Evolutionary conservation across 2,329 filamentous ascomycete species (phyloP).

Genomic region (Fusarium neocosmosporiellum): DNA sequence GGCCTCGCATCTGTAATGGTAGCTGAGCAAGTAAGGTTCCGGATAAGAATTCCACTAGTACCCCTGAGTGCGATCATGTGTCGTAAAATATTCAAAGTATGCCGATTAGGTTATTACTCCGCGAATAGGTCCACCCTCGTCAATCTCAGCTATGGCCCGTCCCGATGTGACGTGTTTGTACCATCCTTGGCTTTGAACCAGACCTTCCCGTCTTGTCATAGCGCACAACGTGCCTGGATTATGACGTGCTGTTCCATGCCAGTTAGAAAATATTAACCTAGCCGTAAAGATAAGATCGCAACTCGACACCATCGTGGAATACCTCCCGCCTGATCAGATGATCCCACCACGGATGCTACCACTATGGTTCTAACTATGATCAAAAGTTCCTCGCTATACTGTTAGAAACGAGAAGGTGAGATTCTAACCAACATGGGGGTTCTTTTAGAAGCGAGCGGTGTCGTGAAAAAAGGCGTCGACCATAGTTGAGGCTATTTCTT

Average conservation of each 20-base stretch:
- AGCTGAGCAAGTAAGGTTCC: neutral
- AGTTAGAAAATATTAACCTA: neutral
- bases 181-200: neutral
- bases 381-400: neutral
- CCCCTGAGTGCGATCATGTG: neutral
- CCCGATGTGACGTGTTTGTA: slow-evolving; percentile 19
- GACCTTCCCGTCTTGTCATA: slow-evolving; percentile 31
- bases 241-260: slow-evolving; percentile 5
- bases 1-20: neutral
- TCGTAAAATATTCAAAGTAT: neutral
- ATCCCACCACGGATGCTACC: neutral
- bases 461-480: neutral
- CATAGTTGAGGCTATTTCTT: neutral
- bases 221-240: neutral
- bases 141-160: slow-evolving; percentile 15
- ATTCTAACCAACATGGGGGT: neutral
- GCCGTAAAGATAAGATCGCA: neutral
- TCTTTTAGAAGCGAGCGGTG: neutral
- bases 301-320: neutral
- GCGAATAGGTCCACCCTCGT: neutral
- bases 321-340: neutral
- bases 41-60: neutral
- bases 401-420: neutral
- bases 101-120: slow-evolving; percentile 9
- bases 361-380: neutral